A percentile compares a stretch with the other conserved stretches of the same genome.
Evolutionary conservation across 352 stramenopile species (phyloP).

Genomic region (Phytophthora sp.): DNA sequence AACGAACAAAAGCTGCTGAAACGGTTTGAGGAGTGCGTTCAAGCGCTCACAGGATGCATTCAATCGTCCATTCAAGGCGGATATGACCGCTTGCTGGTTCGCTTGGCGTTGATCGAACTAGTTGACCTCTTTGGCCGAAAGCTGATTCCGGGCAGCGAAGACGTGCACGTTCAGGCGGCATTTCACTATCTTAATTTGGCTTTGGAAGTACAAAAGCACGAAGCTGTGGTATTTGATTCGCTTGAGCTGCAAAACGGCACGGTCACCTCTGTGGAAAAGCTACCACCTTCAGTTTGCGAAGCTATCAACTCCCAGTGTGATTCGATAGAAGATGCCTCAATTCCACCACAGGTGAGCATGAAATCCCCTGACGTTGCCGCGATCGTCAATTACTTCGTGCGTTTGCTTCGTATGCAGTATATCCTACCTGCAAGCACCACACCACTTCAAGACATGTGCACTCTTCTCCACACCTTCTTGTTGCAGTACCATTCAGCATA

Average conservation of each 20-base stretch:
- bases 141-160: constrained; percentile 42
- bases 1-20: constrained; percentile 1
- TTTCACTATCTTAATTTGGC: constrained; percentile 76
- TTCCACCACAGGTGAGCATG: not conserved
- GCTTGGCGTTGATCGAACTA: constrained; percentile 62
- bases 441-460: constrained; percentile 40
- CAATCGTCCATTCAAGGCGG: constrained; percentile 51
- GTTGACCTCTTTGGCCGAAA: constrained; percentile 65
- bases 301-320: constrained; percentile 37
- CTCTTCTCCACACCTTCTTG: constrained; percentile 65
- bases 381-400: constrained; percentile 73
- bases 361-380: constrained; percentile 17
- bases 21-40: constrained; percentile 28
- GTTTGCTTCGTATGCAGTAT: constrained; percentile 50
- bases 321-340: not conserved
- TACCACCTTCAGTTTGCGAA: constrained; percentile 47
- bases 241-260: constrained; percentile 62
- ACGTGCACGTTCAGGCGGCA: constrained; percentile 67
- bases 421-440: constrained; percentile 40
- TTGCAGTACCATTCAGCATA: constrained; percentile 66
- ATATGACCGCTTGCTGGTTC: constrained; percentile 65
- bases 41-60: constrained; percentile 33
- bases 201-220: constrained; percentile 45
- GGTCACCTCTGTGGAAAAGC: constrained; percentile 47
- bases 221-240: constrained; percentile 60